A percentile compares a stretch with the other conserved stretches of the same genome.
Evolutionary conservation across 495 filamentous ascomycete genomes (phyloP).

Genomic region (Talaromyces borbonicus): DNA sequence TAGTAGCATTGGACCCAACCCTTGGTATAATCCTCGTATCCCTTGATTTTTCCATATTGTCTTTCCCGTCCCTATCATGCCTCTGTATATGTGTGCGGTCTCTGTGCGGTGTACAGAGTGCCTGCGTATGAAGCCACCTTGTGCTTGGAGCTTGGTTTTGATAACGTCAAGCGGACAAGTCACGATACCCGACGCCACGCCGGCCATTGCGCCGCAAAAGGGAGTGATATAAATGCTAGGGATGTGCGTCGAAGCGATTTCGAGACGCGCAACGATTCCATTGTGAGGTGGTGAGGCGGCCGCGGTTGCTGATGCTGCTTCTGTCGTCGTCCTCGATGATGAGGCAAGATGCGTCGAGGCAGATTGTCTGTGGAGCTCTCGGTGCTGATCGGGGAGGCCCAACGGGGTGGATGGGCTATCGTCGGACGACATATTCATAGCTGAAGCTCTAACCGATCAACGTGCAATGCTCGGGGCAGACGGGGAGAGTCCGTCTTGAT

Average conservation of each 20-base stretch:
- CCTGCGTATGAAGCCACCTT: conserved; percentile 61
- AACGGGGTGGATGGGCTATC: conserved; percentile 23
- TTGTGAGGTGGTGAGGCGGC: conserved; percentile 20
- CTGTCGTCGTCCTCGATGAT: background rate
- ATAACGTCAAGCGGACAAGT: conserved; percentile 98
- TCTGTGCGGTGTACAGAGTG: conserved; percentile 30
- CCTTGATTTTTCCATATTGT: conserved; percentile 84
- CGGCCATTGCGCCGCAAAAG: conserved; percentile 76
- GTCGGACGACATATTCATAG: conserved; percentile 28
- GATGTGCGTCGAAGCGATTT: conserved; percentile 40
- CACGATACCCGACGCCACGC: conserved; percentile 84
- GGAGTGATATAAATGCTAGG: conserved; percentile 48
- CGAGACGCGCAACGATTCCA: conserved; percentile 41
- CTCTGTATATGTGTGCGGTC: conserved; percentile 57
- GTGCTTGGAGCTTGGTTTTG: conserved; percentile 96
- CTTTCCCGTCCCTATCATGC: conserved; percentile 74
- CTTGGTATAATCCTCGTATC: conserved; percentile 83
- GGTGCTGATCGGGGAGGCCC: conserved; percentile 21
- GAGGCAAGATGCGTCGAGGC: conserved; percentile 3
- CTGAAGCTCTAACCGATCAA: conserved; percentile 9
- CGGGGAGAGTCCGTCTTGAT: conserved; percentile 30
- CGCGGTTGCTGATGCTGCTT: background rate
- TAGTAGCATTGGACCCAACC: conserved; percentile 84
- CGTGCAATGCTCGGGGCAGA: conserved; percentile 27
- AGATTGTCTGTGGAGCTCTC: conserved; percentile 3